Base-by-base conservation (phyloP, 169 alveolate species). In the Plasmodium blacklocki region DNA sequence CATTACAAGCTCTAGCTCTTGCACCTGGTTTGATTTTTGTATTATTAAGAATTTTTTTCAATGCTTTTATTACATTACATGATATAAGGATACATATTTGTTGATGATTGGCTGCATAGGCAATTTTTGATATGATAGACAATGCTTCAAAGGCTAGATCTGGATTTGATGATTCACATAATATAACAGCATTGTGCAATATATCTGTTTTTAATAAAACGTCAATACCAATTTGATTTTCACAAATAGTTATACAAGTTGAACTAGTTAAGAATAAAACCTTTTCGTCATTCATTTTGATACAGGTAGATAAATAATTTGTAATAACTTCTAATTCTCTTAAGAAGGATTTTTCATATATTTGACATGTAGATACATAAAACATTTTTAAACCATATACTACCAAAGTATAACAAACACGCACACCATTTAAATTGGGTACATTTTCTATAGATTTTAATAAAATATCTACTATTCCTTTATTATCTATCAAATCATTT, bases 1-100 rank as follows among this genome's bases (percentile, higher is more conserved):
- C 93, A 88, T 96, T 96, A 85, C 97, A 94, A n/a, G 97, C 96
- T 49, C 98, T 89, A 67, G 98, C 96, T 88, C 95, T 80, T 26
- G 95, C 94, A 70, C 89, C 86, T 45, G 96, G 91, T 74, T 93
- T 89, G 47, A 95, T 88, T 29, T 78, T 89, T 26, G 97, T 95
- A 89, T 95, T 94, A 64, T 93, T 92, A 21, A 96, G 91, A 73
- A 96, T 91, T 75, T 92, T 92, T 32, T 95, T 96, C 93, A 96
- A 76, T 60, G 94, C 94, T 76, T 93, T 89, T 26, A 94, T 95
- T 32, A 89, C 93, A 29, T 95, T 96, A 73, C 89, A 56, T 49
- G 92, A 93, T 73, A 95, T 88, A 58, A 95, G 93, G 15, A 74
- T 85, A 91, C 91, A 88, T 23, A 95, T 95, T 72, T 96, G 97